Conservation (phyloP, 75 land plant genomes). For the Pseudotsuga menziesii region DNA sequence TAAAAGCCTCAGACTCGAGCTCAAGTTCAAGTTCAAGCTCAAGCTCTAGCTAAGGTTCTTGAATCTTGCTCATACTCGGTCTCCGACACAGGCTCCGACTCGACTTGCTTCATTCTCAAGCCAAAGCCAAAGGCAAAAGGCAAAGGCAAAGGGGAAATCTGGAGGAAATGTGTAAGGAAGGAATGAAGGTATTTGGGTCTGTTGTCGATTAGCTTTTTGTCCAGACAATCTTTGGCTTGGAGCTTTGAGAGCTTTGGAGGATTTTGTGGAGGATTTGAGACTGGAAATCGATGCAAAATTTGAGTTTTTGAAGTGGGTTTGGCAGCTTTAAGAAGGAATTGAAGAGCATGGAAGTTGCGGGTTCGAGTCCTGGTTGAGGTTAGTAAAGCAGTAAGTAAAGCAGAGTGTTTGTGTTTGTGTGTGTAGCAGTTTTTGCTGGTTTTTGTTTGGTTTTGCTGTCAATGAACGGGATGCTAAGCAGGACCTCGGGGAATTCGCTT, state of each 20-base stretch:
- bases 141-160: no score
- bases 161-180: not conserved
- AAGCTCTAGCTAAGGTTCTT: not conserved
- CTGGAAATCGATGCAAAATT: not conserved
- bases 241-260: not conserved
- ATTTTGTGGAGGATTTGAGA: not conserved
- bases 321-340: not conserved
- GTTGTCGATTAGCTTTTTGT: not conserved
- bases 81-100: not conserved
- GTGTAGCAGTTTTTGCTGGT: not conserved
- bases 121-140: no score
- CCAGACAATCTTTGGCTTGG: not conserved
- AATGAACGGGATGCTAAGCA: conserved; percentile 14
- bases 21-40: no score
- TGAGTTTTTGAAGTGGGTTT: not conserved
- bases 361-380: conserved; percentile 7
- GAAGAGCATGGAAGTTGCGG: conserved; percentile 5
- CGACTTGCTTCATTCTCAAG: conserved; percentile 4
- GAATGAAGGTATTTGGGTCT: not conserved
- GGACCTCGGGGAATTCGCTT: conserved; percentile 10
- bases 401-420: not conserved
- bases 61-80: not conserved
- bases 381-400: not conserved
- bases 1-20: not conserved
- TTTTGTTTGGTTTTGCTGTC: not conserved